Evolutionary conservation across 345 rosid species (phyloP).

Genomic region (Carallia brachiata): DNA sequence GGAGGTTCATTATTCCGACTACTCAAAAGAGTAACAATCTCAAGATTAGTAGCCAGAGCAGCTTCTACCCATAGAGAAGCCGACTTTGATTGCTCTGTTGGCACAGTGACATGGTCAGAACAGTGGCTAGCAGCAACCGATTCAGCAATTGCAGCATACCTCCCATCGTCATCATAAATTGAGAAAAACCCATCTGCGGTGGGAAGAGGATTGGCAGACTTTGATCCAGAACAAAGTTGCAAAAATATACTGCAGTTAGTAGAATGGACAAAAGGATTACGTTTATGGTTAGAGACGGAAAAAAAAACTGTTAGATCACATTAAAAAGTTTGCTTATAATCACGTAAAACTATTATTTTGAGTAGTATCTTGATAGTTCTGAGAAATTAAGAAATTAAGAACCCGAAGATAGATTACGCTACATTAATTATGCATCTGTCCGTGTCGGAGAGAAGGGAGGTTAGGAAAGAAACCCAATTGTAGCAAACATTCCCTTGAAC

Average conservation of each 20-base stretch:
- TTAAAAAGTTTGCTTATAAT: too few relatives aligned
- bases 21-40: slow-evolving; percentile 63
- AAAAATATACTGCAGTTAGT: slow-evolving; percentile 69
- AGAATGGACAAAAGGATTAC: not conserved
- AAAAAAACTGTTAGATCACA: too few relatives aligned
- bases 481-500: slow-evolving; percentile 38
- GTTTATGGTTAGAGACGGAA: not conserved
- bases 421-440: too few relatives aligned
- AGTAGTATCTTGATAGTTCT: too few relatives aligned
- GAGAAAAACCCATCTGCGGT: slow-evolving; percentile 56
- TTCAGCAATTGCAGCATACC: slow-evolving; percentile 38
- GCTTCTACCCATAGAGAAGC: slow-evolving; percentile 85
- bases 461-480: too few relatives aligned
- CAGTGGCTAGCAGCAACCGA: slow-evolving; percentile 41
- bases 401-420: not conserved
- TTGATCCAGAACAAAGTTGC: slow-evolving; percentile 61
- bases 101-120: slow-evolving; percentile 17
- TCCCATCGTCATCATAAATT: slow-evolving; percentile 55
- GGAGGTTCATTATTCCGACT: slow-evolving; percentile 39
- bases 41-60: slow-evolving; percentile 83
- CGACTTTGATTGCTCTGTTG: slow-evolving; percentile 52
- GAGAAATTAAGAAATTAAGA: not conserved
- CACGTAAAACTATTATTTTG: too few relatives aligned
- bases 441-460: too few relatives aligned
- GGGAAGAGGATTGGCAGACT: slow-evolving; percentile 67